Evolutionary conservation across 148 eudicot genomes (phyloP), one percentile per base, ranked within the genome.

Genomic region (Pharnaceum exiguum): DNA sequence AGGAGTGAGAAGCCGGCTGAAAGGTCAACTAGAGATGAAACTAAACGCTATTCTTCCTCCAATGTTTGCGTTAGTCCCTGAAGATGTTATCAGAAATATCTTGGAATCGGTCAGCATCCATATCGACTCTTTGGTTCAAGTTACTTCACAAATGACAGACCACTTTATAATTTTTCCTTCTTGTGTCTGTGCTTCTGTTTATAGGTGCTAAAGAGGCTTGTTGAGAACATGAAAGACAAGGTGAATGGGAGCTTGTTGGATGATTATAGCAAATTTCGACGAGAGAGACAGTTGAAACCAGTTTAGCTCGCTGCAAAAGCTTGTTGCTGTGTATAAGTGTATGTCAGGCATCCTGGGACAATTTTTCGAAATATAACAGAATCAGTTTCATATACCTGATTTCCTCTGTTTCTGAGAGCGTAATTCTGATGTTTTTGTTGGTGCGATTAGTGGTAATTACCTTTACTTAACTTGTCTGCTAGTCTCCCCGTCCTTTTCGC

Each of bases 201-300:
- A 45, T 39, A 90, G 97, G 84, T 82, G 51, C 78, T 90, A 2
- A 67, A 54, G 63, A 65, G 75, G 51, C 77, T 90, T 57, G 77
- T 90, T 59, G 83, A 75, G 66, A 90, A 82, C 79, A 87, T 84
- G 93, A 90, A 82, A 77, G 74, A 80, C 44, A 84, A 81, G 70
- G 95, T 87, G 16, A 87, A 84, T 59, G 53, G 70, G 26, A 90
- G 82, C 69, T 76, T 90, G 71, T 71, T 84, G 44, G 80, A 84
- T 1, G 97, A 90, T 52, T 90, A 87, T 45, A 71, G 81, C 25
- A 40, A 59, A 53, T 87, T 84, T 66, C 73, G 85, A 51, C 71
- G 65, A 70, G 93, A 90, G 65, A 76, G 60, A 64, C 77, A 57
- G 18, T 57, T 65, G 60, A 70, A 55, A 2, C 52, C 72, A 53